Conservation (phyloP, 108 stramenopile genomes). For the Skeletonema marinoi region DNA sequence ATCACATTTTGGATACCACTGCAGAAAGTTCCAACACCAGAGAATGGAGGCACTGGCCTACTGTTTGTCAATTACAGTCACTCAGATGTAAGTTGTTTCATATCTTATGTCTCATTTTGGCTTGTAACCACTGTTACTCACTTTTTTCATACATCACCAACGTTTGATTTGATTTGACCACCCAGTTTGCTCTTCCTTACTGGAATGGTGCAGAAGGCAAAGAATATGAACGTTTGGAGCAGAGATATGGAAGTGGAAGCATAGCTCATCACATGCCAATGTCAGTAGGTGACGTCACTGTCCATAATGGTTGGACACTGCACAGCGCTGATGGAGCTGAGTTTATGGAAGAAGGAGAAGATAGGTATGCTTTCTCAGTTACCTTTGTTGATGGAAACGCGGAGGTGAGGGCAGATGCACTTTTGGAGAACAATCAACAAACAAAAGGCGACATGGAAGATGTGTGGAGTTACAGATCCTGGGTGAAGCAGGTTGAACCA, state of each 20-base stretch:
- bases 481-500: slow-evolving; percentile 61
- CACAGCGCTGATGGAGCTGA: slow-evolving; percentile 77
- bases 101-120: not conserved
- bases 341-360: slow-evolving; percentile 17
- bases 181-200: slow-evolving; percentile 73
- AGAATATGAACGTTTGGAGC: slow-evolving; percentile 64
- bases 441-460: slow-evolving; percentile 79
- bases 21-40: slow-evolving; percentile 52
- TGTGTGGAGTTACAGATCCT: slow-evolving; percentile 71
- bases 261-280: slow-evolving; percentile 76
- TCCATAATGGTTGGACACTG: slow-evolving; percentile 85
- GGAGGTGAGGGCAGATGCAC: slow-evolving; percentile 66
- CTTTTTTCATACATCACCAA: not conserved
- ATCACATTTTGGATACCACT: slow-evolving; percentile 90
- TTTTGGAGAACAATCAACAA: slow-evolving; percentile 5
- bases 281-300: slow-evolving; percentile 73
- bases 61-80: slow-evolving; percentile 78
- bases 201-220: slow-evolving; percentile 69
- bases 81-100: slow-evolving; percentile 38
- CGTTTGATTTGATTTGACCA: not conserved
- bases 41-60: slow-evolving; percentile 65
- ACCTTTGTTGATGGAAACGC: slow-evolving; percentile 81
- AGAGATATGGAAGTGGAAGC: slow-evolving; percentile 40
- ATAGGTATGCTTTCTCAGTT: slow-evolving; percentile 78
- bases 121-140: not conserved